Conservation (phyloP, 306 rosid species). For the Malus fusca region DNA sequence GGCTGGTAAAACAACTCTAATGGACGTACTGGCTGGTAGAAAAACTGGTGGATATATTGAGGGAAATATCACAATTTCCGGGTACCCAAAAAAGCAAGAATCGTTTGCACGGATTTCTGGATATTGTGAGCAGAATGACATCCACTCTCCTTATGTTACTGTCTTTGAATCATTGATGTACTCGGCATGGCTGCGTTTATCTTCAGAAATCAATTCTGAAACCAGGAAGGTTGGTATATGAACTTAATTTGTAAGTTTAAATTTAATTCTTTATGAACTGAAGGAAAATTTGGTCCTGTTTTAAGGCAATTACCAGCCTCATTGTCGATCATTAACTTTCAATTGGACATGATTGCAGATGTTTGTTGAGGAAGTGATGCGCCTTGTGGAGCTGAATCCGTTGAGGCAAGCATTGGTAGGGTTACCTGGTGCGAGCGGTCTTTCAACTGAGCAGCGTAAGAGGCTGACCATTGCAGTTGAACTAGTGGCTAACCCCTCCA, state of each 20-base stretch:
- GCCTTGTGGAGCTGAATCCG: conserved; percentile 50
- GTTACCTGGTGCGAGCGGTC: conserved; percentile 50
- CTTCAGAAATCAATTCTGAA: conserved; percentile 35
- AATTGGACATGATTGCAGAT: conserved; percentile 27
- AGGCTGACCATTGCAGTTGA: conserved; percentile 61
- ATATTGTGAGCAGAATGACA: conserved; percentile 21
- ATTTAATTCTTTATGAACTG: background rate
- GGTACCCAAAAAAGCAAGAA: conserved; percentile 17
- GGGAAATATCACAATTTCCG: conserved; percentile 11
- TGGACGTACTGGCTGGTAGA: conserved; percentile 21
- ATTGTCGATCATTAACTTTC: background rate
- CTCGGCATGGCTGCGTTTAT: conserved; percentile 59
- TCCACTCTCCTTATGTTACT: conserved; percentile 64
- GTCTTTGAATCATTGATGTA: conserved; percentile 52
- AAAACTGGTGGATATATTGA: conserved; percentile 19
- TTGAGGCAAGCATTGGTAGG: conserved; percentile 46
- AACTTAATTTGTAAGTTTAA: background rate
- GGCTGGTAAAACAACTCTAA: conserved; percentile 18
- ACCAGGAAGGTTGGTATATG: conserved; percentile 43
- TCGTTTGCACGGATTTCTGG: conserved; percentile 19
- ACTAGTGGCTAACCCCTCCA: conserved; percentile 58
- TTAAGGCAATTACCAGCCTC: background rate
- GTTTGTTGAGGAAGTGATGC: conserved; percentile 62
- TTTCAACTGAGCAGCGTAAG: conserved; percentile 59
- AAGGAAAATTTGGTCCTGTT: background rate